Conservation (phyloP, 495 filamentous ascomycete genomes). For the Neurospora hispaniola region DNA sequence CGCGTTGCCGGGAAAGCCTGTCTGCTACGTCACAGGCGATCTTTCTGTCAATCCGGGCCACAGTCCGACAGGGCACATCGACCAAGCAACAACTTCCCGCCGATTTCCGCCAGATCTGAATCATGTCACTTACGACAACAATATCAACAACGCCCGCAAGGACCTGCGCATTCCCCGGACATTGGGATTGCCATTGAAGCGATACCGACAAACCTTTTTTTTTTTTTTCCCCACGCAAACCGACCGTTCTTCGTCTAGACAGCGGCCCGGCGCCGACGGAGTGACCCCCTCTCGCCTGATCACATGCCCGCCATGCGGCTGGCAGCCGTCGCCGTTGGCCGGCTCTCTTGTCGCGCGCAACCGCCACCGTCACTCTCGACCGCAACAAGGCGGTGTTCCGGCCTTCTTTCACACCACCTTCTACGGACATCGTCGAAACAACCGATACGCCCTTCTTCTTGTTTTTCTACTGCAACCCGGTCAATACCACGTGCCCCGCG, state of each 20-base stretch:
- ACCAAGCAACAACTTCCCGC: neutral
- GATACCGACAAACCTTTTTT: neutral
- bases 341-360: constrained; percentile 16
- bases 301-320: constrained; percentile 19
- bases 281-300: neutral
- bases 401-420: neutral
- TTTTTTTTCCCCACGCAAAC: neutral
- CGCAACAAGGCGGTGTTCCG: neutral
- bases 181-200: neutral
- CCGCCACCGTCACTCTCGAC: neutral
- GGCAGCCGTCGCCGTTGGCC: constrained; percentile 14
- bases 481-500: neutral
- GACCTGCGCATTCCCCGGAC: neutral
- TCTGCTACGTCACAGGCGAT: neutral
- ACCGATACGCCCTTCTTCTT: neutral
- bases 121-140: neutral
- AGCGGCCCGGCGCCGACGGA: neutral
- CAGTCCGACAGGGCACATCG: neutral
- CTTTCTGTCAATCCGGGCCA: neutral
- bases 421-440: neutral
- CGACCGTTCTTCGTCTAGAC: neutral
- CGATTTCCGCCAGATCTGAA: neutral
- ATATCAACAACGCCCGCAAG: neutral
- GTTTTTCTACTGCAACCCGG: neutral
- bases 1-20: neutral